A percentile compares a stretch with the other conserved stretches of the same genome.
These are phyloP conservation scores for Quercus lobata DNA, from an alignment of 331 rosid species.

Conservation along the genomic window DNA sequence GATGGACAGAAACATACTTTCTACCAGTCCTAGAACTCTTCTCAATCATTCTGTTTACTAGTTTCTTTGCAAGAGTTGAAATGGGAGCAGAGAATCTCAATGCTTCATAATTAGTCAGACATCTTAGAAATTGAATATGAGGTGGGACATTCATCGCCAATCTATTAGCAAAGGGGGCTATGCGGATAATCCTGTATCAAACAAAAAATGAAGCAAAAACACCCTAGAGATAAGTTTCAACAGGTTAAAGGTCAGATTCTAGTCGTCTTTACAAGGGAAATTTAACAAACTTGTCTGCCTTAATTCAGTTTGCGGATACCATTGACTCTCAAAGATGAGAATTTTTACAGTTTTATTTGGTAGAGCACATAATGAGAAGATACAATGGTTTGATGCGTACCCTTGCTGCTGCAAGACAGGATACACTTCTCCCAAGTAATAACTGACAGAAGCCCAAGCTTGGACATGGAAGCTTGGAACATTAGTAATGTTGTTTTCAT, in stretches of 20 bases:
- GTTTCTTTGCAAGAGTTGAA: conserved; percentile 59
- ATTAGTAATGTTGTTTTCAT: conserved; percentile 56
- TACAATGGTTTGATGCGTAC: conserved; percentile 37
- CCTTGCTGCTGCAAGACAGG: conserved; percentile 80
- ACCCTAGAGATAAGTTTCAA: background rate
- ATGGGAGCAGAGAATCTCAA: conserved; percentile 76
- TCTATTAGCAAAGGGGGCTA: conserved; percentile 94
- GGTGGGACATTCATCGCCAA: conserved; percentile 94
- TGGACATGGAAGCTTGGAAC: conserved; percentile 66
- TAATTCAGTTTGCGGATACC: conserved; percentile 5
- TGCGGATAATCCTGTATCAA: conserved; percentile 73
- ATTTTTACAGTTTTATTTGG: background rate
- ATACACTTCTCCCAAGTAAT: conserved; percentile 74
- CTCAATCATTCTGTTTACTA: conserved; percentile 65
- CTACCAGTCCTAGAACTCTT: conserved; percentile 70
- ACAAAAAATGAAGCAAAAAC: conserved; percentile 14
- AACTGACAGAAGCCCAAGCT: conserved; percentile 88
- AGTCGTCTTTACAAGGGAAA: background rate
- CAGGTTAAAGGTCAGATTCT: background rate
- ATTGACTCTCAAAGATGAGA: background rate
- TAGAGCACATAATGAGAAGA: background rate
- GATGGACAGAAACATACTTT: conserved; percentile 78
- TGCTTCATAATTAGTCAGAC: conserved; percentile 86
- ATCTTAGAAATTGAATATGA: conserved; percentile 80
- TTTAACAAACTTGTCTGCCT: background rate